Evolutionary conservation across 140 eudicot genomes (phyloP).

Genomic region (Senecio squalidus): DNA sequence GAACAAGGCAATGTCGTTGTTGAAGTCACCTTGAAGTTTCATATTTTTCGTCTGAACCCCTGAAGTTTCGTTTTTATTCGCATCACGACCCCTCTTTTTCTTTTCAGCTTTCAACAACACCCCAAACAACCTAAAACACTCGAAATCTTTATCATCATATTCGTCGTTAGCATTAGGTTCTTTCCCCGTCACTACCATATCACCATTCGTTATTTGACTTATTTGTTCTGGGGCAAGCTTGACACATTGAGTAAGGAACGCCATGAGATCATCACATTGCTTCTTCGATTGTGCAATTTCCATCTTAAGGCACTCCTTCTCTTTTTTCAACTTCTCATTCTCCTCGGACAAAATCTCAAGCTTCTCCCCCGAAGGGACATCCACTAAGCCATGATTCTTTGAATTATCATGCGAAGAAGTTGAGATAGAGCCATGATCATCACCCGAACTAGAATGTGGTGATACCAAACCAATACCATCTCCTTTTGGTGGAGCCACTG

Average conservation of each 20-base stretch:
- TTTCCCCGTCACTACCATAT: neutral
- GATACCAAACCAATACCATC: conserved; percentile 15
- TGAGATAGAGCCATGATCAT: conserved; percentile 54
- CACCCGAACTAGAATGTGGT: conserved; percentile 43
- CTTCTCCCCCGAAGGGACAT: conserved; percentile 29
- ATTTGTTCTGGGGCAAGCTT: conserved; percentile 60
- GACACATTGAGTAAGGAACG: conserved; percentile 30
- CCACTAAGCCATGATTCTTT: conserved; percentile 35
- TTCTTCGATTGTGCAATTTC: conserved; percentile 66
- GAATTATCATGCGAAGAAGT: conserved; percentile 60
- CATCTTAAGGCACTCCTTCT: conserved; percentile 44
- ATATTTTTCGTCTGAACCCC: conserved; percentile 30
- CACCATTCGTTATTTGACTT: conserved; percentile 31
- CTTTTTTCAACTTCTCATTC: conserved; percentile 55
- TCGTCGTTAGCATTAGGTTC: conserved; percentile 15
- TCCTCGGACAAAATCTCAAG: conserved; percentile 44
- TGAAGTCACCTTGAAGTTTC: conserved; percentile 21
- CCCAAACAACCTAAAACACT: conserved; percentile 53
- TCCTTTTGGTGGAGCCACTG: conserved; percentile 16
- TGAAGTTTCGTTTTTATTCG: conserved; percentile 5
- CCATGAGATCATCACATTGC: conserved; percentile 55
- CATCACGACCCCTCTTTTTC: conserved; percentile 49
- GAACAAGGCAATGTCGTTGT: conserved; percentile 9
- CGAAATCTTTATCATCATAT: conserved; percentile 7
- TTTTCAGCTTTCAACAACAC: conserved; percentile 49